Evolutionary conservation across 176 grass and related monocot species (phyloP).

Genomic region (Eleusine coracana): DNA sequence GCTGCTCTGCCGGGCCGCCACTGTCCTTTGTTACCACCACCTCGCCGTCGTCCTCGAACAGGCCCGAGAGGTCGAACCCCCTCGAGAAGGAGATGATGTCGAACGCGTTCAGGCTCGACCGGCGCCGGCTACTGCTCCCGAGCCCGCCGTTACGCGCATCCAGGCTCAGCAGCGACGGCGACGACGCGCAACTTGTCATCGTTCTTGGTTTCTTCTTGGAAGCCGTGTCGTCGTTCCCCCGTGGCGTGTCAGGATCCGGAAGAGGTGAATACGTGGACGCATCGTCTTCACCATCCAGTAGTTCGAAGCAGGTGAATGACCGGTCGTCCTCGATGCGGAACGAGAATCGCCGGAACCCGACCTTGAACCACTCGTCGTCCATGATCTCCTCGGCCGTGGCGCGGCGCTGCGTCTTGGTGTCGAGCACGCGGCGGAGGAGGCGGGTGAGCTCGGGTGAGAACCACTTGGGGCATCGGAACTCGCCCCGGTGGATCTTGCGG

Average conservation of each 20-base stretch:
- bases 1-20: neutral
- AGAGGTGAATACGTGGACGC: constrained; percentile 5
- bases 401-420: constrained; percentile 67
- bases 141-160: constrained; percentile 38
- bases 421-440: constrained; percentile 71
- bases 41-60: constrained; percentile 63
- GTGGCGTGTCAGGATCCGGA: constrained; percentile 42
- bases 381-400: constrained; percentile 73
- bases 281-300: constrained; percentile 41
- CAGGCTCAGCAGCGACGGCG: constrained; percentile 65
- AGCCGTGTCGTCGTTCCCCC: constrained; percentile 1
- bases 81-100: constrained; percentile 96
- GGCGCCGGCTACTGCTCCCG: constrained; percentile 50
- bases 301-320: constrained; percentile 63
- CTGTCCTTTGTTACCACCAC: neutral
- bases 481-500: constrained; percentile 90
- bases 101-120: constrained; percentile 89
- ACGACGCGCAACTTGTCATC: constrained; percentile 64
- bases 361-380: constrained; percentile 86
- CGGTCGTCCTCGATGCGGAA: constrained; percentile 93
- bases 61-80: constrained; percentile 81
- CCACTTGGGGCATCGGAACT: constrained; percentile 91
- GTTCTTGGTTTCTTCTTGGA: neutral
- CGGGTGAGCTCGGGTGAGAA: constrained; percentile 68
- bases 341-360: constrained; percentile 74